Evolutionary conservation across 2,329 filamentous ascomycete genomes (phyloP), one percentile per base, ranked within the genome.

Genomic region (Cryphonectria japonica): DNA sequence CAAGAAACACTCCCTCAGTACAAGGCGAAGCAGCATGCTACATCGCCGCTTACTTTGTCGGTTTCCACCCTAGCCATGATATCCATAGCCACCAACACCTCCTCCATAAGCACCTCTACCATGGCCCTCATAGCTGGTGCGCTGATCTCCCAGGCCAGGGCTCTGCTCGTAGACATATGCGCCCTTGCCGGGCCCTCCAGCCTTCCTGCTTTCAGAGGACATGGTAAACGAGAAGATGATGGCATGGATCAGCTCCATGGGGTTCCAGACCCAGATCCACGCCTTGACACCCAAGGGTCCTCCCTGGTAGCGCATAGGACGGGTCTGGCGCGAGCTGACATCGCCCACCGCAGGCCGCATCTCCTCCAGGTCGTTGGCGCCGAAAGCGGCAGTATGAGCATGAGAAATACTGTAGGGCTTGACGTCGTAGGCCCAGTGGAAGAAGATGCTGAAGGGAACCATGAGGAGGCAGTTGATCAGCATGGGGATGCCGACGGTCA

Each of bases 401-500:
- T 19, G 2, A 11, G 72, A 65, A n/a, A 76, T 70, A 14, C 71
- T 43, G 52, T 77, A 77, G 8, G 75, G 75, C 9, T 68, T 69
- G 54, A 75, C 72, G 5, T 71, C 66, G 70, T 77, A 77, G 13
- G 76, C 75, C 66, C 73, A 73, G 41, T 74, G 61, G 43, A 77
- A 72, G 62, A 77, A 72, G 26, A 75, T 34, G 6, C 76, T 72
- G 34, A 77, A 71, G 13, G 76, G 76, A 0, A 77, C 73, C 76
- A 77, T 76, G 63, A 77, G 73, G 43, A 77, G 67, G 59, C 76
- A 77, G 68, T 73, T 72, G 39, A 77, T 68, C 41, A 77, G 72
- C 37, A 72, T 73, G 0, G 74, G 75, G 13, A 77, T 74, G 4
- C 76, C 76, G 60, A 77, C 73, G 50, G 76, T 72, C 43, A 77